Evolutionary conservation across 169 alveolate species (phyloP).

Genomic region (Babesia bovis): DNA sequence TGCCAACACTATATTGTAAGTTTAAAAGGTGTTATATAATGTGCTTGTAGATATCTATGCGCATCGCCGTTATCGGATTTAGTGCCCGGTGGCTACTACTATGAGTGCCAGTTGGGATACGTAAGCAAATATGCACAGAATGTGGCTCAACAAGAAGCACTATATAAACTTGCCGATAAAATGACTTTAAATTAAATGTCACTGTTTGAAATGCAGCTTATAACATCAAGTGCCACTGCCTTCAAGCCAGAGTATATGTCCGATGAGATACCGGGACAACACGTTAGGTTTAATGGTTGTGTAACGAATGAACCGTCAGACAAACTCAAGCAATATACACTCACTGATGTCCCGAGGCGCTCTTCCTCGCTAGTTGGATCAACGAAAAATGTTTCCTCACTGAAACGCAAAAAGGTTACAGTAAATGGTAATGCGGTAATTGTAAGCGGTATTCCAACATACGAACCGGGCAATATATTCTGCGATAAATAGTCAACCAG

Average conservation of each 20-base stretch:
- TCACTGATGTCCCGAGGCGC: slow-evolving; percentile 24
- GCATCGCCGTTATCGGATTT: slow-evolving; percentile 30
- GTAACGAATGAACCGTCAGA: slow-evolving; percentile 4
- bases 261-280: slow-evolving; percentile 21
- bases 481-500: not conserved
- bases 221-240: slow-evolving; percentile 18
- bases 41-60: slow-evolving; percentile 33
- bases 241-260: slow-evolving; percentile 13
- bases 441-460: slow-evolving; percentile 9
- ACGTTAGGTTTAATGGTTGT: slow-evolving; percentile 50
- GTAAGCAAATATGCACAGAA: slow-evolving; percentile 64
- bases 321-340: slow-evolving; percentile 25
- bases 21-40: not conserved
- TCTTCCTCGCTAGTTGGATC: slow-evolving; percentile 65
- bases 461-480: not conserved
- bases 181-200: slow-evolving; percentile 7
- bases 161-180: slow-evolving; percentile 43
- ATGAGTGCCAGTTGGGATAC: slow-evolving; percentile 39
- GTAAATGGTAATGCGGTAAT: slow-evolving; percentile 41
- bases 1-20: slow-evolving; percentile 56
- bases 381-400: slow-evolving; percentile 26
- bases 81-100: slow-evolving; percentile 58
- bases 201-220: slow-evolving; percentile 10
- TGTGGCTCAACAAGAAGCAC: slow-evolving; percentile 31
- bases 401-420: slow-evolving; percentile 42